Base-by-base conservation (phyloP, 257 asterid genomes). In the Rubia yunnanensis region DNA sequence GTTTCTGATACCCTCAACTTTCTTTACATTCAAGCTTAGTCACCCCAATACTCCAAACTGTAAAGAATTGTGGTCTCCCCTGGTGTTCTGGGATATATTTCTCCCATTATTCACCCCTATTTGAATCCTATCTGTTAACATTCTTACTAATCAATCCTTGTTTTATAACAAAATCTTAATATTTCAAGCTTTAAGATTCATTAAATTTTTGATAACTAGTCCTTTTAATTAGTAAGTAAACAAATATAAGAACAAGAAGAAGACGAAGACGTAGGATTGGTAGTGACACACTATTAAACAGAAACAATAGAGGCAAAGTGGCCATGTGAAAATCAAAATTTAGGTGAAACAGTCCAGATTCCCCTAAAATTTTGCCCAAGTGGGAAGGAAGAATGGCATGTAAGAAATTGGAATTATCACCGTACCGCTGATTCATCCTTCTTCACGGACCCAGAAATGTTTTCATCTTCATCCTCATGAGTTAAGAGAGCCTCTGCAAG, bases 401-500 rank as follows among this genome's bases (percentile, higher is more conserved):
- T 59, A 28, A 27, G 38, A 63, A n/a, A n/a, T n/a, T n/a, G n/a
- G 46, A 27, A 27, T 7, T 7, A 26, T 6, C 7, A 4, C 7
- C 10, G n/a, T 28, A 49, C 44, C 32, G 10, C 20, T 26, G 26
- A 46, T 35, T 54, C 50, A 36, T 67, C 30, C 32, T 18, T 66
- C 54, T n/a, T 66, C 11, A 55, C 55, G 13, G 60, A 35, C 35
- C 55, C 64, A 67, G 49, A 55, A 67, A 24, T 24, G 11, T 54
- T 22, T 55, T 31, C 71, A 67, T 15, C 64, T 54, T 55, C 71
- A 38, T 35, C 56, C 27, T 20, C 35, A 18, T 36, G 27, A 54
- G 34, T 55, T 32, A 67, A 39, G 23, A 55, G 57, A 55, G 71
- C 38, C 49, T 67, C 71, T 36, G 9, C 17, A 24, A 82, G 81